These are phyloP conservation scores for Leishmania martiniquensis DNA, from an alignment of 208 protist species.

Conservation along the genomic window DNA sequence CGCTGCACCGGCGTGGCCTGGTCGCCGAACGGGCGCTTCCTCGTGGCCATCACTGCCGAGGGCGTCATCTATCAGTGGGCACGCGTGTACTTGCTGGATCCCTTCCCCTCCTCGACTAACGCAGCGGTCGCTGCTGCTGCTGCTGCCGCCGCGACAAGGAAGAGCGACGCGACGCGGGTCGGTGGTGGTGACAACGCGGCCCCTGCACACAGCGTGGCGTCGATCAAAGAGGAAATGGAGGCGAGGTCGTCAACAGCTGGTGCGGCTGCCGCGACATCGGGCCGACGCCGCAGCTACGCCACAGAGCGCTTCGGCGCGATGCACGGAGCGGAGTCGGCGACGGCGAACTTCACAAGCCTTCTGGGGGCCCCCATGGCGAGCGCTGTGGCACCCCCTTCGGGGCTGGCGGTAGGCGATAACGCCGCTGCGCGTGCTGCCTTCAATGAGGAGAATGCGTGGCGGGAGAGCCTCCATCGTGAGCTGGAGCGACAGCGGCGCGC, in stretches of 20 bases:
- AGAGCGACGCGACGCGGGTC: not conserved
- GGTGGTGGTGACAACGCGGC: not conserved
- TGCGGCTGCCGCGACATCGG: not conserved
- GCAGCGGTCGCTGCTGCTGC: not conserved
- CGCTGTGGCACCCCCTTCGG: not conserved
- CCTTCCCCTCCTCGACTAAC: not conserved
- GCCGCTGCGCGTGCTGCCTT: constrained; percentile 27
- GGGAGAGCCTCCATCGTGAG: constrained; percentile 32
- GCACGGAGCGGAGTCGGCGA: not conserved
- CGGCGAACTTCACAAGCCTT: constrained; percentile 20
- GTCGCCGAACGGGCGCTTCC: constrained; percentile 57
- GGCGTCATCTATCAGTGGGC: constrained; percentile 68
- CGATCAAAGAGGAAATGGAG: not conserved
- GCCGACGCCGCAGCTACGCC: constrained; percentile 16
- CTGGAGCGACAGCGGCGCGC: constrained; percentile 30
- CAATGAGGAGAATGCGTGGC: constrained; percentile 32
- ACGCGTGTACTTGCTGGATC: constrained; percentile 46
- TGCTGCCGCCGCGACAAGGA: not conserved
- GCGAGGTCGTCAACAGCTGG: not conserved
- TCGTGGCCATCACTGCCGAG: constrained; percentile 55
- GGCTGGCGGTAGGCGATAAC: constrained; percentile 3
- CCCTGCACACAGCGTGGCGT: not conserved
- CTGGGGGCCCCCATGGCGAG: constrained; percentile 9
- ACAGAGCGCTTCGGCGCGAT: constrained; percentile 22
- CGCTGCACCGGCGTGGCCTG: constrained; percentile 53